phyloP scores from a whole-genome alignment of 2,329 filamentous ascomycete species.

The Xylaria hypoxylon region DNA sequence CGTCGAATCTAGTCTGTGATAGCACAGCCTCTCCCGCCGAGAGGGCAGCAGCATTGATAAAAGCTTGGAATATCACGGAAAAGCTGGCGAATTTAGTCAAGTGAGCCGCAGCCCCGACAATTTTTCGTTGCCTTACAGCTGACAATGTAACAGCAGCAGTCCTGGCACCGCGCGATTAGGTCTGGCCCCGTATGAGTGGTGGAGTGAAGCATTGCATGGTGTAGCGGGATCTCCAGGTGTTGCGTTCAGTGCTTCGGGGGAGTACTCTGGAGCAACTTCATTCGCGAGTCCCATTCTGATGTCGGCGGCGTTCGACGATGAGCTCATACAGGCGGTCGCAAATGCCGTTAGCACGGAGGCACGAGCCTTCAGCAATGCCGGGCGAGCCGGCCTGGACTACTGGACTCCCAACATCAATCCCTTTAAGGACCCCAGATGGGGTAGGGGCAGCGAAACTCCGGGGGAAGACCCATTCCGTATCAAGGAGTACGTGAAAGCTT shows the following conservation, averaged over 20 bases:
- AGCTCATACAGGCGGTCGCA: conserved; percentile 46
- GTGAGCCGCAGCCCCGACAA: conserved; percentile 38
- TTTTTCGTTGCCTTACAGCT: conserved; percentile 14
- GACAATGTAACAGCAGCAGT: conserved; percentile 47
- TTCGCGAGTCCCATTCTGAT: conserved; percentile 51
- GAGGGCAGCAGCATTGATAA: conserved; percentile 50
- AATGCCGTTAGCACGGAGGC: conserved; percentile 49
- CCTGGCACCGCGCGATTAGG: conserved; percentile 67
- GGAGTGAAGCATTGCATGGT: conserved; percentile 73
- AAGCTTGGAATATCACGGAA: conserved; percentile 50
- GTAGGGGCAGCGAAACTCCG: conserved; percentile 48
- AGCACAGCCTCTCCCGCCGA: conserved; percentile 46
- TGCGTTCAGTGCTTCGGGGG: conserved; percentile 40
- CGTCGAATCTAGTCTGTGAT: conserved; percentile 51
- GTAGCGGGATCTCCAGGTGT: conserved; percentile 64
- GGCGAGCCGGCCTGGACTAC: conserved; percentile 47
- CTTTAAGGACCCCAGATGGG: conserved; percentile 48
- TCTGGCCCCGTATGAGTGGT: conserved; percentile 69
- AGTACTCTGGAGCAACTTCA: conserved; percentile 50
- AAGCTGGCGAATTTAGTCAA: conserved; percentile 52
- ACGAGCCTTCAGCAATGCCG: conserved; percentile 50
- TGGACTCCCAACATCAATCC: conserved; percentile 50
- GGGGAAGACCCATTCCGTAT: conserved; percentile 56
- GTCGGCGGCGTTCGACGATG: conserved; percentile 51
- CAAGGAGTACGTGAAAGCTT: conserved; percentile 62